A percentile compares a stretch with the other conserved stretches of the same genome.
phyloP scores from a whole-genome alignment of 2,329 filamentous ascomycete species.

The Colletotrichum karsti region DNA sequence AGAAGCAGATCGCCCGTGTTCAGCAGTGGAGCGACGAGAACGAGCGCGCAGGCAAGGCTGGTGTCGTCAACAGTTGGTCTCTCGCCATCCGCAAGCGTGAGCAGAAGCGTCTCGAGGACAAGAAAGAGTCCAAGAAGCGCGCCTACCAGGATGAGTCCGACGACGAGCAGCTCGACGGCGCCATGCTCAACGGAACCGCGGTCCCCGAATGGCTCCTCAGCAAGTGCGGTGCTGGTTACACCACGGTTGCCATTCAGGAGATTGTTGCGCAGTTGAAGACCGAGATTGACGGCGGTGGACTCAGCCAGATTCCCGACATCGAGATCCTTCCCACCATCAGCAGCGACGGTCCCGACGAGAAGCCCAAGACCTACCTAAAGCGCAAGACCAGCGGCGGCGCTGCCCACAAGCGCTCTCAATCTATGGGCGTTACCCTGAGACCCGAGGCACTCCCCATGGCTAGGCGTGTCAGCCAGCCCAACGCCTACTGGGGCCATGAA shows the following conservation, averaged over 20 bases:
- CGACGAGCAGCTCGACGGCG: conserved; percentile 42
- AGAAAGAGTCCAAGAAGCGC: conserved; percentile 43
- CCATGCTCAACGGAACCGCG: conserved; percentile 45
- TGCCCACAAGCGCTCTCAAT: conserved; percentile 44
- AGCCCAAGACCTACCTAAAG: conserved; percentile 35
- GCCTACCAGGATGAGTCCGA: conserved; percentile 32
- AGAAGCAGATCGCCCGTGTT: conserved; percentile 69
- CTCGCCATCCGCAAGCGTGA: conserved; percentile 72
- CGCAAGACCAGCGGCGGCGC: conserved; percentile 33
- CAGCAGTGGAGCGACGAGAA: conserved; percentile 69
- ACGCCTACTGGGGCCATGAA: conserved; percentile 29
- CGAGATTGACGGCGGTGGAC: conserved; percentile 51
- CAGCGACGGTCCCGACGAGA: conserved; percentile 39
- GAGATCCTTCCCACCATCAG: conserved; percentile 67
- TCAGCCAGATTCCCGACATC: conserved; percentile 63
- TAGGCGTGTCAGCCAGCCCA: conserved; percentile 37
- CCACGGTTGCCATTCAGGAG: conserved; percentile 53
- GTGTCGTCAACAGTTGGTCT: conserved; percentile 66
- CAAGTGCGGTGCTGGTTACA: conserved; percentile 55
- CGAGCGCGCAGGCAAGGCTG: conserved; percentile 40
- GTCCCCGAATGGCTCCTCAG: conserved; percentile 59
- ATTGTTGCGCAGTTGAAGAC: conserved; percentile 55
- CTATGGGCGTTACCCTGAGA: conserved; percentile 38
- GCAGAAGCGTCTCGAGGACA: conserved; percentile 61
- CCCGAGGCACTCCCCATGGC: conserved; percentile 33